Base-by-base conservation (phyloP, 2,329 filamentous ascomycete species). In the Sporothrix phasma region DNA sequence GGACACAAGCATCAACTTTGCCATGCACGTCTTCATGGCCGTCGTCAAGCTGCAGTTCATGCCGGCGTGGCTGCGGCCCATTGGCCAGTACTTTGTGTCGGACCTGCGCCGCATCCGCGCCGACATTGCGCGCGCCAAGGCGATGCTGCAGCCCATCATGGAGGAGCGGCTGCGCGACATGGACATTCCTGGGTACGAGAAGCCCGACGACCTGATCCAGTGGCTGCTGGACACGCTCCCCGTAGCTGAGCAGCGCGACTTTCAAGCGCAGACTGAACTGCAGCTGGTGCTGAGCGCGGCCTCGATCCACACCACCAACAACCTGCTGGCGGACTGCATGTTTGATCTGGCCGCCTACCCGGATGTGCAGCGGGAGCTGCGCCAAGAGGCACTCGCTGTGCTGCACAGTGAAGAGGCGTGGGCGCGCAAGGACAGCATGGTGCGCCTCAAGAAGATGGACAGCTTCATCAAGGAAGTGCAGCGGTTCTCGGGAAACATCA, bases 11-110 rank as follows among this genome's bases (percentile, higher is more conserved):
- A 75, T 81, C 71, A 76, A 80, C 70, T 83, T 80, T 69, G 78
- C 80, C 59, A 71, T 80, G 24, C 76, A 81, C 66, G 75, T 80
- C 66, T 78, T 84, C 70, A 71, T 78, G 68, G 75, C 78, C 54
- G 73, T 79, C 56, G 70, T 80, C 63, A 76, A 80, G 68, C 74
- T 86, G 45, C 79, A 81, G 66, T 76, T 81, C 68, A 80, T 81
- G 64, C 80, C 80, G 1, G 74, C 75, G 11, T 81, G 79, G 78
- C 73, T 78, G 66, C 77, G 80, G 1, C 79, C 80, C 0, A 53
- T 76, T 1, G 79, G 74, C 0, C 78, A 80, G 66, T 76, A 77
- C 67, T 68, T 80, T 29, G 77, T 82, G 3, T 74, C 77, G 5
- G 79, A 82, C 65, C 69, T 81, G 24, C 70, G 74, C 58, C 77